Evolutionary conservation across 192 early-diverging fungal genomes (phyloP).

Genomic region (Coemansia sp.): DNA sequence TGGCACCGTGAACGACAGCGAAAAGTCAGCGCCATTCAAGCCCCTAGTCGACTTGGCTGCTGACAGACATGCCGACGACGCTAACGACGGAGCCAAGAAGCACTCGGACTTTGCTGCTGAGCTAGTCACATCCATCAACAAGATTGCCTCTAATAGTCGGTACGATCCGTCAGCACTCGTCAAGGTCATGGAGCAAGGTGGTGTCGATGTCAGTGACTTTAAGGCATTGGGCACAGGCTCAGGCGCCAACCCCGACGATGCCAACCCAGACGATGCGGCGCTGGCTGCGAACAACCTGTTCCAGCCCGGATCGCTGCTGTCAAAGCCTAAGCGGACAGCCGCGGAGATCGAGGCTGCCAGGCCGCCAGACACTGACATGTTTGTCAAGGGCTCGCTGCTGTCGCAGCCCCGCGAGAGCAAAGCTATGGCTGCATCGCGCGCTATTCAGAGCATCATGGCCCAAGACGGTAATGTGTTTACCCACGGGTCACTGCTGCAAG

Average conservation of each 20-base stretch:
- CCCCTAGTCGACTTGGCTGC: constrained; percentile 37
- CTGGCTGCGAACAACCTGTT: constrained; percentile 19
- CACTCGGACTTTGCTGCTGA: constrained; percentile 26
- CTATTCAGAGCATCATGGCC: constrained; percentile 48
- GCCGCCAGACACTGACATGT: constrained; percentile 27
- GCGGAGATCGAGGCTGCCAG: constrained; percentile 19
- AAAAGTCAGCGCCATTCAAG: constrained; percentile 24
- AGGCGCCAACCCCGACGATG: neutral
- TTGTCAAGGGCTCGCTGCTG: constrained; percentile 48
- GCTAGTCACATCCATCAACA: constrained; percentile 31
- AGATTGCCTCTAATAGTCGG: constrained; percentile 27
- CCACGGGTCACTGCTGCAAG: constrained; percentile 45
- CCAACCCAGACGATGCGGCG: constrained; percentile 9
- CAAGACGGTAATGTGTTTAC: constrained; percentile 48
- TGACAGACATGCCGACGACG: constrained; percentile 21
- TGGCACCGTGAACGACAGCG: constrained; percentile 7
- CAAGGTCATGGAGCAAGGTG: constrained; percentile 26
- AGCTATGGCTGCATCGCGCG: constrained; percentile 47
- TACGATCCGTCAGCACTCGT: constrained; percentile 41
- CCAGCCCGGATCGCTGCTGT: constrained; percentile 46
- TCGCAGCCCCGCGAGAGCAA: constrained; percentile 52
- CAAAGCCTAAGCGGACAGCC: constrained; percentile 33
- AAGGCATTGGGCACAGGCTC: constrained; percentile 12
- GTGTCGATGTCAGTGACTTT: constrained; percentile 49
- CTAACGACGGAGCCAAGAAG: constrained; percentile 13